A percentile compares a stretch with the other conserved stretches of the same genome.
Evolutionary conservation across 2,329 filamentous ascomycete species (phyloP).

Genomic region (Penicillium sp.): DNA sequence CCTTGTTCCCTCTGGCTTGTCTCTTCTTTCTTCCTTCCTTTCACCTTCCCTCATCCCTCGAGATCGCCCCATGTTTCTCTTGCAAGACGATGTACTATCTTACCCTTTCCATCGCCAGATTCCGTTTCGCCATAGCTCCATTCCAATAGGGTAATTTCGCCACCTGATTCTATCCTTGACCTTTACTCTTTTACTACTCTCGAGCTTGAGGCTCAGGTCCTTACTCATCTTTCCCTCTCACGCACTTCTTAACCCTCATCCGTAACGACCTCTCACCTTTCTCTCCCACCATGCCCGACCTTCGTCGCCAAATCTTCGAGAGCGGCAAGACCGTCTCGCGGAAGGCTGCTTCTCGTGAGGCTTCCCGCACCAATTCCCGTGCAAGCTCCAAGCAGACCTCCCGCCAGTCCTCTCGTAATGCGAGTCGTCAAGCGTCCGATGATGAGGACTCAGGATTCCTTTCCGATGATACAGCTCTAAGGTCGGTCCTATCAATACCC

Average conservation of each 20-base stretch:
- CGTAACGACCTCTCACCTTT: neutral
- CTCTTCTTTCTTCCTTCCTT: conserved; percentile 11
- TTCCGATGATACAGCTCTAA: conserved; percentile 65
- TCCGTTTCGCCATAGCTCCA: conserved; percentile 27
- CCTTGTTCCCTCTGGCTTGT: neutral
- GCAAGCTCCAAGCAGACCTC: conserved; percentile 59
- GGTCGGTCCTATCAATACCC: conserved; percentile 45
- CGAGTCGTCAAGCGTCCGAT: conserved; percentile 63
- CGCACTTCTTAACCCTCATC: conserved; percentile 4
- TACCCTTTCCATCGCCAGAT: conserved; percentile 19
- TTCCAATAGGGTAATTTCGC: conserved; percentile 29
- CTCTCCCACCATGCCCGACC: conserved; percentile 51
- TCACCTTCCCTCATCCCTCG: conserved; percentile 21
- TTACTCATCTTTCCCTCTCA: neutral
- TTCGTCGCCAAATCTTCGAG: conserved; percentile 65
- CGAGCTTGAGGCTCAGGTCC: conserved; percentile 3
- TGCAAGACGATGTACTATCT: conserved; percentile 27
- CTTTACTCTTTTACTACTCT: conserved; percentile 4
- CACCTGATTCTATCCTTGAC: conserved; percentile 6
- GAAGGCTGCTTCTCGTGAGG: conserved; percentile 63
- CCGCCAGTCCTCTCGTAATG: conserved; percentile 59
- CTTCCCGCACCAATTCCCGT: conserved; percentile 60
- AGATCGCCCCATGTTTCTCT: conserved; percentile 21
- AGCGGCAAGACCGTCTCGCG: conserved; percentile 69
- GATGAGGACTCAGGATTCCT: conserved; percentile 63